These are phyloP conservation scores for Psophocarpus tetragonolobus DNA, from an alignment of 306 rosid genomes.

Conservation along the genomic window DNA sequence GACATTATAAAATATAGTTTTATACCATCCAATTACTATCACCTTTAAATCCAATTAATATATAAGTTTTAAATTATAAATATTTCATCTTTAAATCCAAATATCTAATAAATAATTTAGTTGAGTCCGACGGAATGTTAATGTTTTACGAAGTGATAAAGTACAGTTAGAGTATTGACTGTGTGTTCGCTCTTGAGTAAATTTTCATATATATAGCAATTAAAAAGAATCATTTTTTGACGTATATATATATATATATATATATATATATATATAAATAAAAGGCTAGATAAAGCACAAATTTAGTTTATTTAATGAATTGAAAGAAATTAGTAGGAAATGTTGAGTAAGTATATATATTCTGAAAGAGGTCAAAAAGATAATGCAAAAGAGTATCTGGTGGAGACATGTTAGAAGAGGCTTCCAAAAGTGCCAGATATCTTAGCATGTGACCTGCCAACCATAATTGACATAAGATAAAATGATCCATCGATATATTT, in stretches of 20 bases:
- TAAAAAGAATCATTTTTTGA: too few relatives aligned
- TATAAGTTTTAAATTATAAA: too few relatives aligned
- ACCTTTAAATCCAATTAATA: too few relatives aligned
- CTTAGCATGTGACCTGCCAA: constrained; percentile 40
- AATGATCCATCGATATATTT: constrained; percentile 29
- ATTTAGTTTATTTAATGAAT: background rate
- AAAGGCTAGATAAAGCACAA: too few relatives aligned
- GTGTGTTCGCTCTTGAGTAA: background rate
- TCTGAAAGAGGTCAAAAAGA: background rate
- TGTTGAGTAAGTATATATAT: constrained; percentile 12
- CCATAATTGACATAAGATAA: constrained; percentile 36
- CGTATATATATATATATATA: background rate
- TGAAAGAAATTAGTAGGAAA: constrained; percentile 5
- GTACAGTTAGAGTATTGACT: background rate
- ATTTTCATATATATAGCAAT: background rate
- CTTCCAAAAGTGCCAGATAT: constrained; percentile 21
- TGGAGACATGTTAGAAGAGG: background rate
- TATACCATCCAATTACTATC: too few relatives aligned
- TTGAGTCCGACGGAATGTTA: background rate
- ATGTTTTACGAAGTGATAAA: background rate
- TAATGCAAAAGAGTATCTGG: constrained; percentile 25
- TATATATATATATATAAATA: background rate
- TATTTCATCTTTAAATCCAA: too few relatives aligned
- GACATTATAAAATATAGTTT: too few relatives aligned
- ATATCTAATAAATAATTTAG: background rate